Evolutionary conservation across 129 eudicot genomes (phyloP).

Genomic region (Kitagawia praeruptora): DNA sequence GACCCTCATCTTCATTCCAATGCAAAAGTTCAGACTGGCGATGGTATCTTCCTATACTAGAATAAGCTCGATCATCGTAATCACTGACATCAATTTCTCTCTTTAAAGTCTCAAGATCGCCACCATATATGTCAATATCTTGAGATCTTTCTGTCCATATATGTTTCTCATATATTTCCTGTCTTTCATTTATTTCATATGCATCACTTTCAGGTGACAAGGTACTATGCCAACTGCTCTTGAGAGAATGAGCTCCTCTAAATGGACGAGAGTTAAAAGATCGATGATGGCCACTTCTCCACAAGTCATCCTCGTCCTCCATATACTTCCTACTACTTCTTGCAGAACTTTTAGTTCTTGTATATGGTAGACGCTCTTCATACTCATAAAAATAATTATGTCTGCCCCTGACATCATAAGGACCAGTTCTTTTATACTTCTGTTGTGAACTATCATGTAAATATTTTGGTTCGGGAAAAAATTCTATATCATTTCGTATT

Average conservation of each 20-base stretch:
- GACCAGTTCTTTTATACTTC: constrained; percentile 22
- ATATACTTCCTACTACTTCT: constrained; percentile 20
- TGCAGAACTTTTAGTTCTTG: constrained; percentile 28
- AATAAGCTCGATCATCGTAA: constrained; percentile 20
- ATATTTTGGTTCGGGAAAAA: constrained; percentile 18
- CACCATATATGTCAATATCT: constrained; percentile 16
- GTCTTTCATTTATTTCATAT: constrained; percentile 22
- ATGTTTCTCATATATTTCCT: constrained; percentile 19
- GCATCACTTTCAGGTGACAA: constrained; percentile 19
- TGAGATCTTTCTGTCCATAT: constrained; percentile 17
- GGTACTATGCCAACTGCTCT: constrained; percentile 23
- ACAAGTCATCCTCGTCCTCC: constrained; percentile 16
- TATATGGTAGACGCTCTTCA: constrained; percentile 20
- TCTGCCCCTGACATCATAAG: constrained; percentile 19
- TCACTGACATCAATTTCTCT: constrained; percentile 17
- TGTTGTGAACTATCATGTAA: constrained; percentile 15
- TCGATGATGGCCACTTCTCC: constrained; percentile 18
- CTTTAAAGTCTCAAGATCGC: constrained; percentile 15
- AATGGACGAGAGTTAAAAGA: constrained; percentile 20
- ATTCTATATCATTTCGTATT: constrained; percentile 16
- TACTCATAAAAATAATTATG: constrained; percentile 17
- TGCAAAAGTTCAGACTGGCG: constrained; percentile 26
- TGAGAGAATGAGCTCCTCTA: constrained; percentile 15
- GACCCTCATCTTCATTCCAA: constrained; percentile 27
- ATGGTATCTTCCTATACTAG: constrained; percentile 19